phyloP scores from a whole-genome alignment of 257 asterid species.

The Solanum pinnatisectum region DNA sequence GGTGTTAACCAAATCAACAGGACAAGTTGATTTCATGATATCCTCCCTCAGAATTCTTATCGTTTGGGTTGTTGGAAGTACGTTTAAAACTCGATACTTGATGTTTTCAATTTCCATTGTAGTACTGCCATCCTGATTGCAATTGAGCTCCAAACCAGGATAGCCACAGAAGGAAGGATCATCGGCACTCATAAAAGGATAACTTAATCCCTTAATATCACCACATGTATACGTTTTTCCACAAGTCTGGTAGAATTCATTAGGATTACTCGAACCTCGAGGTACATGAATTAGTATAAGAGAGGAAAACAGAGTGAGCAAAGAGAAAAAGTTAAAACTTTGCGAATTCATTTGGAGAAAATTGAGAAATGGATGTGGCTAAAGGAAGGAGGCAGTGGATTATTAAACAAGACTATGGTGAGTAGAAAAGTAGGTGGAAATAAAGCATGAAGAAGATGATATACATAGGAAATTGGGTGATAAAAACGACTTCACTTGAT shows the following conservation, averaged over 20 bases:
- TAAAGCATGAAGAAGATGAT: conserved; percentile 3
- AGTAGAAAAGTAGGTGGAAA: conserved; percentile 7
- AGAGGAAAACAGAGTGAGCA: conserved; percentile 7
- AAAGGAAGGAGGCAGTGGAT: background rate
- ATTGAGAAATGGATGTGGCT: background rate
- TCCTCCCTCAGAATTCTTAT: conserved; percentile 56
- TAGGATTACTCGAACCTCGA: conserved; percentile 6
- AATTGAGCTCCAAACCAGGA: conserved; percentile 43
- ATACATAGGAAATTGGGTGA: conserved; percentile 2
- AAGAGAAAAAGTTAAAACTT: conserved; percentile 8
- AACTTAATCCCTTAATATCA: conserved; percentile 22
- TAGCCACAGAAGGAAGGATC: conserved; percentile 64
- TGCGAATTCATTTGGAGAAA: conserved; percentile 27
- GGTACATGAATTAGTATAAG: conserved; percentile 10
- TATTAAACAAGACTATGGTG: conserved; percentile 4
- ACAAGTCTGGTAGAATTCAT: conserved; percentile 24
- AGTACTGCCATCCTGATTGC: conserved; percentile 20
- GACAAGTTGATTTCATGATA: conserved; percentile 32
- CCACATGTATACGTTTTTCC: conserved; percentile 50
- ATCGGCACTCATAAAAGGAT: conserved; percentile 41
- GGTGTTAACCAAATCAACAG: conserved; percentile 39
- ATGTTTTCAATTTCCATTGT: conserved; percentile 26
- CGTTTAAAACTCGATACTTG: conserved; percentile 25
- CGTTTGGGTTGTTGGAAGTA: conserved; percentile 21
- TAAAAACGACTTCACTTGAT: background rate